Evolutionary conservation across 441 rosid genomes (phyloP).

Genomic region (Populus hybrid): DNA sequence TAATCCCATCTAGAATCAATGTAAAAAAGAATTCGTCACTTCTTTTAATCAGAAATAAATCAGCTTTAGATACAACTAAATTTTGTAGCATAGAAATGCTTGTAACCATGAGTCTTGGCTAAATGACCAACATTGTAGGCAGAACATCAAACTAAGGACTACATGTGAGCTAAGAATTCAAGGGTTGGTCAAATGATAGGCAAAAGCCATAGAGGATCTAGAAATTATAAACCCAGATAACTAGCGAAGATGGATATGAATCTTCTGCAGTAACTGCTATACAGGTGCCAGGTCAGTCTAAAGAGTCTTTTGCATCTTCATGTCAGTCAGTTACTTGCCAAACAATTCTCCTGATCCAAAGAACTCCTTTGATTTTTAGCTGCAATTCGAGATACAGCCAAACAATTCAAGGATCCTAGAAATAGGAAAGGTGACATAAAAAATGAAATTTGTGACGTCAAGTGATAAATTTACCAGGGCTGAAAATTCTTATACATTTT

Average conservation of each 20-base stretch:
- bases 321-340: slow-evolving; percentile 17
- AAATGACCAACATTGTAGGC: too few relatives aligned
- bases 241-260: slow-evolving; percentile 9
- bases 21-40: not conserved
- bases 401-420: not conserved
- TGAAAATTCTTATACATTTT: slow-evolving; percentile 48
- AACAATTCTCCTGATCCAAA: slow-evolving; percentile 22
- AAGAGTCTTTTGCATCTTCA: slow-evolving; percentile 18
- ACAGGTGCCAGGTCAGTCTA: slow-evolving; percentile 28
- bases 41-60: not conserved
- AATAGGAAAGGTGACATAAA: not conserved
- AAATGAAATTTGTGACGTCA: not conserved
- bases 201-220: not conserved
- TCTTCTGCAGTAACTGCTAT: slow-evolving; percentile 24
- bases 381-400: slow-evolving; percentile 25
- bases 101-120: not conserved
- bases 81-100: not conserved
- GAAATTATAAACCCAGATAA: not conserved
- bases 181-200: not conserved
- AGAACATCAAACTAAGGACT: not conserved
- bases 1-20: not conserved
- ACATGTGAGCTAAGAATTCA: not conserved
- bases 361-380: slow-evolving; percentile 35
- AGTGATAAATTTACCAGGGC: slow-evolving; percentile 42
- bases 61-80: not conserved